Evolutionary conservation across 208 protist genomes (phyloP), one percentile per base, ranked within the genome.

Genomic region (Wallacemonas collosoma): DNA sequence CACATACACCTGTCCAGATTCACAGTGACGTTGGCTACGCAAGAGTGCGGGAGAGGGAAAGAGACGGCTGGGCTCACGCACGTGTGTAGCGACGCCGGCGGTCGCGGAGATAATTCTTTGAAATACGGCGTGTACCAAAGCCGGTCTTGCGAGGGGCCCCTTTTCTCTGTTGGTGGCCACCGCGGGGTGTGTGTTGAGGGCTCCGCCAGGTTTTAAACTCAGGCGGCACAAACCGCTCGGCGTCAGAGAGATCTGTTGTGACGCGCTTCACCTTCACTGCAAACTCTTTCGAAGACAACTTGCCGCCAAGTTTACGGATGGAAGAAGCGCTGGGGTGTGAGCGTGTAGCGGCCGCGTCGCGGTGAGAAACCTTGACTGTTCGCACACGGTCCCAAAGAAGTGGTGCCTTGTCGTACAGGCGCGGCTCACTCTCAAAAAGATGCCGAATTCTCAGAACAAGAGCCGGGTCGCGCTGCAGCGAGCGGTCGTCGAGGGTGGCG

Each of bases 121-220:
- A 88, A 70, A 96, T 94, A 15, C 86, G 77, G 0, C 82, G 83
- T 12, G 78, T 91, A 50, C 92, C 92, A 73, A 96, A 96, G 2
- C 64, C 76, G 56, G 86, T 71, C 51, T 71, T 77, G 44, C 71
- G 64, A 9, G 78, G 80, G 6, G 76, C 7, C 0, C 72, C 71
- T 3, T 64, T 36, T 6, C 69, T 79, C 4, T 44, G n/a, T 0
- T 39, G 43, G 75, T 85, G 83, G 35, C 77, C 80, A 7, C 81
- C 77, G 6, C 77, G 68, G n/a, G 72, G 65, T 5, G 68, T 84
- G 51, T 89, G 82, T 26, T 77, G 77, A 2, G 83, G 88, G 36
- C 69, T 82, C 26, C 81, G 77, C 85, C 85, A 93, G 9, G 80
- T 89, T 55, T 93, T 92, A 76, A 94, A 96, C 71, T 85, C 73